Evolutionary conservation across 345 rosid species (phyloP), one percentile per base, ranked within the genome.

Genomic region (Brassica rapa): DNA sequence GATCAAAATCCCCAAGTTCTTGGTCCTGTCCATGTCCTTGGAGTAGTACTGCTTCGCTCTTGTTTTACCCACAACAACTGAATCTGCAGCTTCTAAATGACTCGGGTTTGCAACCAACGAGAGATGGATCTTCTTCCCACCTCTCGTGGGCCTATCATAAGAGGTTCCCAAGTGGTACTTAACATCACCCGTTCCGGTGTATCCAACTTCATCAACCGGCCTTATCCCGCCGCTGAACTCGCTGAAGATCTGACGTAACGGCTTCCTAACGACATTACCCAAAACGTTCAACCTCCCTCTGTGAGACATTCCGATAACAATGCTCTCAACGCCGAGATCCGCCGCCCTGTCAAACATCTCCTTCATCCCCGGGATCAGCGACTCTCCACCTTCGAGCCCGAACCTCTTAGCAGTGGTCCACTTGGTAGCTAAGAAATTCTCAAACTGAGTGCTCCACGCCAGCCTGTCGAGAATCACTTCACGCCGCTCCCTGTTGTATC

Each of bases 51-150:
- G 97, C 77, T 91, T 91, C 27, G 91, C 97, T 75, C 97, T 87
- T 63, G 97, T 89, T 72, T 91, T 91, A 10, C 94, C 97, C 67
- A 91, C 87, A 75, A 91, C 93, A 81, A 91, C 94, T 0, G 93
- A 90, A 77, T 89, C 91, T 6, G 91, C 97, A 75, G 97, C 97
- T 85, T 91, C 97, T 83, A 91, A 79, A 73, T 91, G 97, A 86
- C 97, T 91, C 10, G 97, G 97, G 73, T 91, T 91, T 43, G 97
- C 97, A 77, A 91, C 94, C 84, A 91, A 81, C 73, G 97, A 91
- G 41, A 91, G 85, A 81, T 91, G 97, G 66, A 91, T 91, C 73
- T 91, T 85, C 81, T 87, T 88, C 72, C 92, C 97, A 56, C 94
- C 97, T 82, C 97, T 85, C 33, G 97, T 91, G 71, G 97, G 97